Evolutionary conservation across 2,329 filamentous ascomycete genomes (phyloP).

Genomic region (Thermothelomyces thermophilus): DNA sequence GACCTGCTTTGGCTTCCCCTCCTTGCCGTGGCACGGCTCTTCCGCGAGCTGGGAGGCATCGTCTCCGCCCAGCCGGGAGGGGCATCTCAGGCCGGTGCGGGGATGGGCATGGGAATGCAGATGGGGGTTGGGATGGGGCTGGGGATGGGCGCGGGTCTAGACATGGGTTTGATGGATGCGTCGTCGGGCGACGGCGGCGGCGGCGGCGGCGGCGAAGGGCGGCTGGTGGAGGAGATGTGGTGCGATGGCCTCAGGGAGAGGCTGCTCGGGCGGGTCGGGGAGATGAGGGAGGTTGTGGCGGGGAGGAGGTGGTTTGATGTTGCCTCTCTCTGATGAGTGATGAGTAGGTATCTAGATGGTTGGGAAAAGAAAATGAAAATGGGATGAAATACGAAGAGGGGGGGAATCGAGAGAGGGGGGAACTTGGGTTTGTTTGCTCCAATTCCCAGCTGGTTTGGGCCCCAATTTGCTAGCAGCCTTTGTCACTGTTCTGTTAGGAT

Average conservation of each 20-base stretch:
- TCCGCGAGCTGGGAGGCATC: slow-evolving; percentile 17
- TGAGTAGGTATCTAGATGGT: no score
- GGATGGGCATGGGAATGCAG: background rate
- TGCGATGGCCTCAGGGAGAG: slow-evolving; percentile 38
- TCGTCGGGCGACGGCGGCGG: no score
- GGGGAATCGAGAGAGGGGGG: no score
- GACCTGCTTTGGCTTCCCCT: slow-evolving; percentile 41
- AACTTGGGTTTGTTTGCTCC: background rate
- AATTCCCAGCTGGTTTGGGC: background rate
- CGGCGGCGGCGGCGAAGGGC: slow-evolving; percentile 6
- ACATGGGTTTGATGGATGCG: background rate
- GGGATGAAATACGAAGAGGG: no score
- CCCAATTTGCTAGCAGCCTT: background rate
- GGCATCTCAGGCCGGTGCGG: background rate
- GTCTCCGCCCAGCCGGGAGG: background rate
- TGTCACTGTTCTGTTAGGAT: background rate
- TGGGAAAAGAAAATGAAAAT: no score
- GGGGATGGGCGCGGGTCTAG: no score
- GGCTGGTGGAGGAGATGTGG: slow-evolving; percentile 41
- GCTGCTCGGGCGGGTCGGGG: slow-evolving; percentile 36
- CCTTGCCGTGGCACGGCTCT: slow-evolving; percentile 38
- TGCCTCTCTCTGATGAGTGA: slow-evolving; percentile 9
- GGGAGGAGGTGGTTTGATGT: slow-evolving; percentile 34
- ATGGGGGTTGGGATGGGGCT: no score
- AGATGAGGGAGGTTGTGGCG: slow-evolving; percentile 35